Conservation (phyloP, 1,139 yeast species). For the Saccharomycopsis crataegensis region DNA sequence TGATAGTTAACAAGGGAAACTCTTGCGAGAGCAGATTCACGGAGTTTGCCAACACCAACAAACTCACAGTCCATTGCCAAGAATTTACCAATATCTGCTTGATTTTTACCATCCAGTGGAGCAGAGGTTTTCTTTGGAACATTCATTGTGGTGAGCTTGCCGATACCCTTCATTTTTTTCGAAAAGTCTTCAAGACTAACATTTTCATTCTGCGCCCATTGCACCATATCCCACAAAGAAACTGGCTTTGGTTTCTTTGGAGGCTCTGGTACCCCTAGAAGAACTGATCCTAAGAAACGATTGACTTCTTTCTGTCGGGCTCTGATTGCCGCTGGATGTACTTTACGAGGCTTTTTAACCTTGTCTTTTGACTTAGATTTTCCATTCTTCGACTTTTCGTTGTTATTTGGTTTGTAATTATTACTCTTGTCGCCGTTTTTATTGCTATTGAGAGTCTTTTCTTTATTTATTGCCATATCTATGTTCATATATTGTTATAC, state of each 20-base stretch:
- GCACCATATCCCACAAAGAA: neutral
- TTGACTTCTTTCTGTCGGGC: neutral
- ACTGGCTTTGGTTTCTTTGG: neutral
- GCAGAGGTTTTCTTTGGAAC: neutral
- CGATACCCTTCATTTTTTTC: neutral
- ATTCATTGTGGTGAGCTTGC: neutral
- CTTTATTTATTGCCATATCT: no score
- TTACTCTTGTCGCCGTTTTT: no score
- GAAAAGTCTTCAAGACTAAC: neutral
- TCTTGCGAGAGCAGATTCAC: slow-evolving; percentile 69
- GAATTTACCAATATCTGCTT: neutral
- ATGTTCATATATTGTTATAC: no score
- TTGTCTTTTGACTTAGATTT: no score
- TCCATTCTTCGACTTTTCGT: no score
- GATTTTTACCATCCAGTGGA: neutral
- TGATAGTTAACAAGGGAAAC: slow-evolving; percentile 80
- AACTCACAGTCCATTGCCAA: slow-evolving; percentile 90
- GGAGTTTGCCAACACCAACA: slow-evolving; percentile 82
- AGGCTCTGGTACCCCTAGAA: neutral
- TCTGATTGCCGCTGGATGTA: no score
- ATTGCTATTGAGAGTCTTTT: no score
- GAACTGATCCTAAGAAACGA: neutral
- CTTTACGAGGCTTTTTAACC: no score
- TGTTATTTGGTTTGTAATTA: no score
- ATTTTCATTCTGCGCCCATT: neutral